Base-by-base conservation (phyloP, 306 rosid genomes). In the Ammopiptanthus mongolicus region DNA sequence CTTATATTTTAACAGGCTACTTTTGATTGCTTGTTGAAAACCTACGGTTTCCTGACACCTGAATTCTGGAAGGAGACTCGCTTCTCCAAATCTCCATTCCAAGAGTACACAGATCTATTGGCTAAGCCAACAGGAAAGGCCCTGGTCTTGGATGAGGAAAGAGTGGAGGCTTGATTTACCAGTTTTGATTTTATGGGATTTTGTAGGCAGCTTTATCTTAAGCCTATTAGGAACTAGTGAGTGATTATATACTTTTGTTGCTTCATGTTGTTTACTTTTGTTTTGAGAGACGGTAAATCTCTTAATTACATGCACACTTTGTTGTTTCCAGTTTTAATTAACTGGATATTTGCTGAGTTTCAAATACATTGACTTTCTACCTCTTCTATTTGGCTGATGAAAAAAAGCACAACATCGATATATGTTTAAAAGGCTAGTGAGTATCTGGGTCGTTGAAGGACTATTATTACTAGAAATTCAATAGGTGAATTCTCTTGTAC, bases 1-100 rank as follows among this genome's bases (percentile, higher is more conserved):
- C 0, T 52, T 52, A 23, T 10, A 4, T 36, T 58, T 67, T 17
- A 11, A 2, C 80, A 80, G 84, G 84, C 84, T 10, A 80, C 84
- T 1, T 81, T 81, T 42, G 77, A 81, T 0, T 81, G 80, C 56
- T 39, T 81, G 61, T 12, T 82, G 70, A 63, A 70, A 39, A 81
- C 82, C 22, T 81, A 81, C 8, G 85, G 82, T 46, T 81, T 81
- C 52, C 33, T 81, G 58, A 76, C 85, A 33, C 85, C 85, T 7
- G 85, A 81, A 0, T 81, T 81, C 78, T 81, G 85, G 85, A 76
- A 15, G 72, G 85, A 81, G 55, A 81, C 85, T 52, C 78, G 82
- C n/a, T 81, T 76, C 62, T 18, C 69, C 12, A 81, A 65, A 47
- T 76, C 85, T 17, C 85, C 85, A 14, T 81, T 76, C 85, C 85